A percentile compares a stretch with the other conserved stretches of the same genome.
These are phyloP conservation scores for Mollisia scopiformis DNA, from an alignment of 2,329 filamentous ascomycete species.

Conservation along the genomic window DNA sequence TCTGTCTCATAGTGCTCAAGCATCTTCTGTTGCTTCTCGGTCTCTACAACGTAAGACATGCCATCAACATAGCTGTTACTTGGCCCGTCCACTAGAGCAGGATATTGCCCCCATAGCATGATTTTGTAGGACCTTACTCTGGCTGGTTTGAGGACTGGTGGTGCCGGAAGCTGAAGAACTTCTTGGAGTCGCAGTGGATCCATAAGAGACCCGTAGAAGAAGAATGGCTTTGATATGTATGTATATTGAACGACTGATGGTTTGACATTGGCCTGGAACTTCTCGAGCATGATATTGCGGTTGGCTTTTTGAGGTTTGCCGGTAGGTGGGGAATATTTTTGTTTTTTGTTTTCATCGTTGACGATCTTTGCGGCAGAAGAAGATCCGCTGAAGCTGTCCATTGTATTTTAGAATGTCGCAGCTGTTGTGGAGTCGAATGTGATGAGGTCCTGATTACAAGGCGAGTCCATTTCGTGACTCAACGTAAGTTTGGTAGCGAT, in stretches of 20 bases:
- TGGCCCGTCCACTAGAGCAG: constrained; percentile 18
- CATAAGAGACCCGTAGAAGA: constrained; percentile 25
- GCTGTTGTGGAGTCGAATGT: neutral
- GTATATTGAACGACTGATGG: constrained; percentile 14
- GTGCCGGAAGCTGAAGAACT: constrained; percentile 20
- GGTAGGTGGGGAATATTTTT: constrained; percentile 4
- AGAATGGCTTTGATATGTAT: constrained; percentile 22
- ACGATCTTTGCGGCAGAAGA: constrained; percentile 3
- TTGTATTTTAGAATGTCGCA: constrained; percentile 9
- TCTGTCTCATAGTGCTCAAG: constrained; percentile 20
- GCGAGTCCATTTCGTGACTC: too few relatives aligned
- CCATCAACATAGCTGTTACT: constrained; percentile 19
- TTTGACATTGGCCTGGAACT: constrained; percentile 16
- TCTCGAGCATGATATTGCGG: constrained; percentile 24
- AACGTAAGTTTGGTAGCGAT: too few relatives aligned
- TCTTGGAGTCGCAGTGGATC: constrained; percentile 24
- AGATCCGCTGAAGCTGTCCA: constrained; percentile 14
- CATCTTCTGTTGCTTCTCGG: constrained; percentile 19
- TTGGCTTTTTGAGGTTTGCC: constrained; percentile 13
- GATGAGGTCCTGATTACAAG: neutral
- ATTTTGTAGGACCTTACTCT: constrained; percentile 22
- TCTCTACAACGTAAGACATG: constrained; percentile 17
- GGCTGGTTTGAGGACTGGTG: constrained; percentile 24
- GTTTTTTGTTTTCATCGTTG: constrained; percentile 10
- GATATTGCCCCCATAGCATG: constrained; percentile 25